Conservation (phyloP, 2,329 filamentous ascomycete genomes). For the Clonostachys byssicola region DNA sequence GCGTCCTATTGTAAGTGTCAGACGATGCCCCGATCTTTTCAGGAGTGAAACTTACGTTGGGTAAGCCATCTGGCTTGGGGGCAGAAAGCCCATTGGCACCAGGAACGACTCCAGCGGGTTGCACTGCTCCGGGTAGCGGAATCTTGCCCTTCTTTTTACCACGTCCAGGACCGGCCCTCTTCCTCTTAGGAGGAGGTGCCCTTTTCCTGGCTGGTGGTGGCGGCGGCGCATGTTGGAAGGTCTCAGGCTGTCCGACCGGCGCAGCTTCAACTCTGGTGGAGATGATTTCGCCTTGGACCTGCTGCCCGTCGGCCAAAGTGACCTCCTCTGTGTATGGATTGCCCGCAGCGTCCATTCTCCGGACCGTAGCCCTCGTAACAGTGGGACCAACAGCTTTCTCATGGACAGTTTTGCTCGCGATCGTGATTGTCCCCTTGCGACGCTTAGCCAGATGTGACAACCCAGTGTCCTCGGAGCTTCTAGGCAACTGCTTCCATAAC, state of each 20-base stretch:
- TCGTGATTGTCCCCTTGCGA: constrained; percentile 55
- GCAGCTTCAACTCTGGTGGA: constrained; percentile 51
- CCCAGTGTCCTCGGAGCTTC: constrained; percentile 49
- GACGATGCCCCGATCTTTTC: no score
- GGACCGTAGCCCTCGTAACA: constrained; percentile 75
- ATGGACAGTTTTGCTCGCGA: constrained; percentile 46
- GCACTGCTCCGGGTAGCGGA: constrained; percentile 27
- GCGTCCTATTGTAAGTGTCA: constrained; percentile 17
- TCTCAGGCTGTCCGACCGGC: constrained; percentile 50
- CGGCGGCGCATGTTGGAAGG: constrained; percentile 16
- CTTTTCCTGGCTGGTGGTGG: constrained; percentile 49
- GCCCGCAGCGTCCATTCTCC: constrained; percentile 71
- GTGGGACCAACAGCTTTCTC: constrained; percentile 43
- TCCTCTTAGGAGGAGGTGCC: constrained; percentile 75
- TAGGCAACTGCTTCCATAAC: constrained; percentile 58
- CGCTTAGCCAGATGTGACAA: constrained; percentile 57
- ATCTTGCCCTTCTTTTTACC: constrained; percentile 75
- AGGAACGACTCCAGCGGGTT: constrained; percentile 18
- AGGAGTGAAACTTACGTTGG: constrained; percentile 3
- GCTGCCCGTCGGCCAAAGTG: constrained; percentile 73
- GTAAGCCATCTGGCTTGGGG: constrained; percentile 6
- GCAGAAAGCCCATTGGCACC: constrained; percentile 25
- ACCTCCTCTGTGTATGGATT: constrained; percentile 83
- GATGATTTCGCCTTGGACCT: constrained; percentile 77
- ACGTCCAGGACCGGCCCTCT: constrained; percentile 72